A percentile compares a stretch with the other conserved stretches of the same genome.
These are phyloP conservation scores for Botrytis hyacinthi DNA, from an alignment of 2,329 filamentous ascomycete species.

Conservation along the genomic window DNA sequence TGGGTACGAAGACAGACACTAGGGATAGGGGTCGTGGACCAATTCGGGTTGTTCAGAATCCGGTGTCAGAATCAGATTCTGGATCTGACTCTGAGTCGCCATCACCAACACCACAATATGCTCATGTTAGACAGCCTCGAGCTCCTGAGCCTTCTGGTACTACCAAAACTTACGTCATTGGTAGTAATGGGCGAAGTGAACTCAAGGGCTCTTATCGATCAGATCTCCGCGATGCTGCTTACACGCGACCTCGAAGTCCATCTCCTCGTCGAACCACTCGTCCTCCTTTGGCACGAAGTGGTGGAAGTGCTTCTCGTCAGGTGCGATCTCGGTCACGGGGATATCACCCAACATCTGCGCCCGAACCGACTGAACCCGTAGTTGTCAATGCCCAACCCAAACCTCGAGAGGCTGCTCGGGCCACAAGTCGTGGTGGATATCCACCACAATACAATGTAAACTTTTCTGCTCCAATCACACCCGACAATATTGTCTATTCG, in stretches of 20 bases:
- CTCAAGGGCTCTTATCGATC: conserved; percentile 25
- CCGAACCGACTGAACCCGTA: conserved; percentile 25
- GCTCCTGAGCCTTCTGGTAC: conserved; percentile 30
- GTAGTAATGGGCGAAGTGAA: conserved; percentile 30
- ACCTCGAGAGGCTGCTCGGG: conserved; percentile 26
- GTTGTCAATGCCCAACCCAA: conserved; percentile 25
- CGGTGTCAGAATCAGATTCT: conserved; percentile 13
- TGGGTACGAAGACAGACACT: conserved; percentile 1
- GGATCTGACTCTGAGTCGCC: conserved; percentile 15
- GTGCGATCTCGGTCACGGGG: conserved; percentile 24
- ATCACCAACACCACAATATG: conserved; percentile 16
- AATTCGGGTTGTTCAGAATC: conserved; percentile 26
- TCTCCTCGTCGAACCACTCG: conserved; percentile 30
- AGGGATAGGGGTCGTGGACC: conserved; percentile 29
- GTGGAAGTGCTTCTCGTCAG: conserved; percentile 19
- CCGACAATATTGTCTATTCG: conserved; percentile 1
- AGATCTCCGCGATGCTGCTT: conserved; percentile 26
- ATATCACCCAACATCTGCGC: conserved; percentile 24
- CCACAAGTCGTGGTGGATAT: conserved; percentile 14
- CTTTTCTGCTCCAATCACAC: conserved; percentile 7
- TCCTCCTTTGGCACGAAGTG: conserved; percentile 23
- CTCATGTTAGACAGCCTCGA: conserved; percentile 20
- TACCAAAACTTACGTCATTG: conserved; percentile 21
- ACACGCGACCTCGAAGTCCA: conserved; percentile 30
- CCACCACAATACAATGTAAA: conserved; percentile 4